phyloP scores from a whole-genome alignment of 2,329 filamentous ascomycete species.

The Exophiala xenobiotica region DNA sequence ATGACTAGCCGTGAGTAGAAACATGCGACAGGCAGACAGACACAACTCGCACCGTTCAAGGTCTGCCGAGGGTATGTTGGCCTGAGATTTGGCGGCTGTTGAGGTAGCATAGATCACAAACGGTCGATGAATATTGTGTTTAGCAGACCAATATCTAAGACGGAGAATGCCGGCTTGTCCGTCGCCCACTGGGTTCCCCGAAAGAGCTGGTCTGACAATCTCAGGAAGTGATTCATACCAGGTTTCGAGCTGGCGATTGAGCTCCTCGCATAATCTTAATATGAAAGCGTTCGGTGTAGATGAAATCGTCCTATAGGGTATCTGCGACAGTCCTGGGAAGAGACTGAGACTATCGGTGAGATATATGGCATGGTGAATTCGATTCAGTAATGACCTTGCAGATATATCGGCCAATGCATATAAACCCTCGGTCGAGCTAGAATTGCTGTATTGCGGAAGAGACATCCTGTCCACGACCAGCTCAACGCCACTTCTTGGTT shows the following conservation, averaged over 20 bases:
- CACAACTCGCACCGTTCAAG: too few species aligned
- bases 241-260: conserved; percentile 8
- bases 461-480: conserved; percentile 8
- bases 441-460: conserved; percentile 4
- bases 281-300: conserved; percentile 2
- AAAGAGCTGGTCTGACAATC: conserved; percentile 6
- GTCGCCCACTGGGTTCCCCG: background rate
- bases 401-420: conserved; percentile 12
- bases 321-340: too few species aligned
- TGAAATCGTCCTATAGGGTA: too few species aligned
- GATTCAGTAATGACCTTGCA: conserved; percentile 7
- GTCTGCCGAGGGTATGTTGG: too few species aligned
- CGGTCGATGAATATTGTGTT: conserved; percentile 10
- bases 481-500: conserved; percentile 13
- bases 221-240: conserved; percentile 4
- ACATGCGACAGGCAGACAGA: too few species aligned
- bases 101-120: conserved; percentile 6
- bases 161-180: conserved; percentile 6
- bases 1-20: too few species aligned
- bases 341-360: too few species aligned
- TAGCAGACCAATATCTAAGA: conserved; percentile 9
- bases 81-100: too few species aligned
- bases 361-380: conserved; percentile 9
- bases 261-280: conserved; percentile 5
- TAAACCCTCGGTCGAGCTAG: conserved; percentile 2